A percentile compares a stretch with the other conserved stretches of the same genome.
phyloP scores from a whole-genome alignment of 441 rosid species.

The Erodium trifolium region DNA sequence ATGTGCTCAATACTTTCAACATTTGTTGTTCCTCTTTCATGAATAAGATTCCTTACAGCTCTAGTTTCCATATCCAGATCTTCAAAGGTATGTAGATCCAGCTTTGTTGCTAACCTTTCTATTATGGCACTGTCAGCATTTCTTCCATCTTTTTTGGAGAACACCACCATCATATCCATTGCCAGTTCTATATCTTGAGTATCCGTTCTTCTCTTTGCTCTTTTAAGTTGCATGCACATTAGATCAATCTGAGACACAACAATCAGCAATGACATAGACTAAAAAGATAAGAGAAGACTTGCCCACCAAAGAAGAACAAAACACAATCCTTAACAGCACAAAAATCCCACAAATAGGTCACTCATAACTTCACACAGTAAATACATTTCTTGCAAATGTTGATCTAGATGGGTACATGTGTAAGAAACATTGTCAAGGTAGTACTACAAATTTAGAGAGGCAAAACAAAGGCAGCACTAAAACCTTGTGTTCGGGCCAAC shows the following conservation, averaged over 20 bases:
- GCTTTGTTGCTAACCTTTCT: slow-evolving; percentile 21
- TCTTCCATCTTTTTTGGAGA: slow-evolving; percentile 17
- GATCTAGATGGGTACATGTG: too few species aligned
- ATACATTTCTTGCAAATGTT: neutral
- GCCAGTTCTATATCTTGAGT: slow-evolving; percentile 23
- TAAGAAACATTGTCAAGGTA: neutral
- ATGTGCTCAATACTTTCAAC: slow-evolving; percentile 19
- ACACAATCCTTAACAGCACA: neutral
- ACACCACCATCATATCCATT: slow-evolving; percentile 24
- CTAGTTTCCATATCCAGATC: slow-evolving; percentile 18
- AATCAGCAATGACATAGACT: neutral
- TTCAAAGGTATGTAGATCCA: slow-evolving; percentile 18
- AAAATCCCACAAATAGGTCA: neutral
- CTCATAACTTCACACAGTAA: neutral
- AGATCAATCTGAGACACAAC: slow-evolving; percentile 19
- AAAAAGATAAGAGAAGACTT: neutral
- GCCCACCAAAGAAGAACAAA: too few species aligned
- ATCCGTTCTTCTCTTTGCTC: slow-evolving; percentile 22
- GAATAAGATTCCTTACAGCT: slow-evolving; percentile 17
- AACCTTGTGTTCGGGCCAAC: too few species aligned
- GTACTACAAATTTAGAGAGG: too few species aligned
- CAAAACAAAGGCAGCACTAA: too few species aligned
- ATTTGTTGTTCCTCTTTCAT: slow-evolving; percentile 10
- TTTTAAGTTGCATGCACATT: slow-evolving; percentile 17
- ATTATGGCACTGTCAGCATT: slow-evolving; percentile 21